Percentiles rank a stretch among this genome's conserved stretches.
Conservation (phyloP, 192 early-diverging fungal genomes). For the Coemansia sp. region DNA sequence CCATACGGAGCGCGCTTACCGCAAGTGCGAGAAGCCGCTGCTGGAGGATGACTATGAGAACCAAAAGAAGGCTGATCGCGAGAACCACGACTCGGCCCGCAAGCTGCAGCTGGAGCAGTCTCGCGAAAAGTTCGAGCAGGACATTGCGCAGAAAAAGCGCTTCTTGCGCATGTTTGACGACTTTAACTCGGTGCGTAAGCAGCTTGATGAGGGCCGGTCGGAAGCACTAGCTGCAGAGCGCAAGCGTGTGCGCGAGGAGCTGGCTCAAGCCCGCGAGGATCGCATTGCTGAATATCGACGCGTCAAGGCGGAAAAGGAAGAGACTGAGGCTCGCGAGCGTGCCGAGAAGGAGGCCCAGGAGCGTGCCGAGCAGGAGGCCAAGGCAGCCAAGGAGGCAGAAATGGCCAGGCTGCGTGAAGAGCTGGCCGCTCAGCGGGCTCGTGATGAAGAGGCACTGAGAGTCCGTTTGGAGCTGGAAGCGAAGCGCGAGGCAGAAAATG, state of each 20-base stretch:
- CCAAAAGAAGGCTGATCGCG: slow-evolving; percentile 82
- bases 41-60: slow-evolving; percentile 87
- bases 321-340: slow-evolving; percentile 51
- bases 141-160: slow-evolving; percentile 74
- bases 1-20: slow-evolving; percentile 90
- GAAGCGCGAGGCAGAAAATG: slow-evolving; percentile 28
- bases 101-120: slow-evolving; percentile 68
- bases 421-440: slow-evolving; percentile 43
- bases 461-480: slow-evolving; percentile 48
- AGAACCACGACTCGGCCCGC: slow-evolving; percentile 71
- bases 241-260: slow-evolving; percentile 61
- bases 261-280: slow-evolving; percentile 45
- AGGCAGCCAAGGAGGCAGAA: slow-evolving; percentile 46
- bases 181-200: slow-evolving; percentile 60
- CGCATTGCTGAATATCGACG: slow-evolving; percentile 52
- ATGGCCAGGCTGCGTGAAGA: slow-evolving; percentile 40
- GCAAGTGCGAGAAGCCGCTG: slow-evolving; percentile 86
- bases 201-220: slow-evolving; percentile 57
- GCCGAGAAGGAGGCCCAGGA: slow-evolving; percentile 44
- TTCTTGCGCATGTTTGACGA: slow-evolving; percentile 80
- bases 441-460: slow-evolving; percentile 47
- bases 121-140: slow-evolving; percentile 64
- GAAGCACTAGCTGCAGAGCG: slow-evolving; percentile 62
- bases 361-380: slow-evolving; percentile 30
- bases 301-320: slow-evolving; percentile 41